phyloP scores from a whole-genome alignment of 2,329 filamentous ascomycete genomes.

The Aureobasidium sp. region DNA sequence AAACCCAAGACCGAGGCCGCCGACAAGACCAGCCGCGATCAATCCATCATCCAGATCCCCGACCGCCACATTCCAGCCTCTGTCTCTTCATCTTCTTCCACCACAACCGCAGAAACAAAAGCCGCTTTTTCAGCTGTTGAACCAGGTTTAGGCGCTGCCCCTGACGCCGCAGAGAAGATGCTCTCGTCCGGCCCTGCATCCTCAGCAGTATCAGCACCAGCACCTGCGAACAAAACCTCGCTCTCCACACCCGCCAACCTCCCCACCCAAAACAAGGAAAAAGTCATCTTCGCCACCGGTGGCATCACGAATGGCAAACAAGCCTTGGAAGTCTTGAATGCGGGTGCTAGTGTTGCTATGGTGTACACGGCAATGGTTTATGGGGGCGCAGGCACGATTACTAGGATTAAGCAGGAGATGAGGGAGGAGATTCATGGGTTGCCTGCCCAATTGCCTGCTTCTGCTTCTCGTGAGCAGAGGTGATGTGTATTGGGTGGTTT shows the following conservation, averaged over 20 bases:
- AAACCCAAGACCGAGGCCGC: slow-evolving; percentile 27
- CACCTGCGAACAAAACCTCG: background rate
- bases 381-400: slow-evolving; percentile 56
- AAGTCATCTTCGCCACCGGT: slow-evolving; percentile 88
- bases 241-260: slow-evolving; percentile 12
- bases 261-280: slow-evolving; percentile 39
- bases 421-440: slow-evolving; percentile 31
- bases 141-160: background rate
- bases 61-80: slow-evolving; percentile 21
- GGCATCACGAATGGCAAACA: slow-evolving; percentile 86
- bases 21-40: slow-evolving; percentile 24
- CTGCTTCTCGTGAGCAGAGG: background rate
- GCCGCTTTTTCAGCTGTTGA: background rate
- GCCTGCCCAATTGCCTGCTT: background rate
- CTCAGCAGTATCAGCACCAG: background rate
- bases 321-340: slow-evolving; percentile 73
- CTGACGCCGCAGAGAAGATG: background rate
- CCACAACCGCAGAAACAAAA: background rate
- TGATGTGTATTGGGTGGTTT: background rate
- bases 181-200: background rate
- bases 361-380: slow-evolving; percentile 70
- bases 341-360: slow-evolving; percentile 85
- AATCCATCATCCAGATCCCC: slow-evolving; percentile 28
- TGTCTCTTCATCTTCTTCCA: background rate
- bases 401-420: slow-evolving; percentile 45